Conservation (phyloP, 2,329 filamentous ascomycete species). For the Curvularia eragrostidis region DNA sequence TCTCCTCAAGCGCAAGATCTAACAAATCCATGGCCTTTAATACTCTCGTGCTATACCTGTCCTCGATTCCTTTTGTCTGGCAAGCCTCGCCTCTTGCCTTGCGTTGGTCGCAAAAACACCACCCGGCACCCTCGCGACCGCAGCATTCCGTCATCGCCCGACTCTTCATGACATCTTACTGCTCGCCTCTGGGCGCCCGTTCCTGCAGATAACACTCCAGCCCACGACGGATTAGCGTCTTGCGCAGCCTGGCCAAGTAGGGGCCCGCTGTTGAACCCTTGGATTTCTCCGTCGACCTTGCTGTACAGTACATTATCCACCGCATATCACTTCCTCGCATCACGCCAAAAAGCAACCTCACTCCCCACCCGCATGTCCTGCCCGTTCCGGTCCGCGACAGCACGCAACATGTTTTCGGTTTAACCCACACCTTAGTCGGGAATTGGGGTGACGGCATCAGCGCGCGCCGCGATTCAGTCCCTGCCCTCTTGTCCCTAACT, state of each 20-base stretch:
- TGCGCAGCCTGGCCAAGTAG: conserved; percentile 14
- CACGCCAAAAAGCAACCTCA: conserved; percentile 11
- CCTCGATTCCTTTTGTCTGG: conserved; percentile 6
- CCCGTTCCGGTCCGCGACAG: conserved; percentile 15
- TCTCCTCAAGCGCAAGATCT: conserved; percentile 14
- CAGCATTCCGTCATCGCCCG: conserved; percentile 1
- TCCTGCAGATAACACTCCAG: conserved; percentile 18
- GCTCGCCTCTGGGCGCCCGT: conserved; percentile 13
- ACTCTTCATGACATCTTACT: conserved; percentile 13
- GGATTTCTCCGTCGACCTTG: conserved; percentile 13
- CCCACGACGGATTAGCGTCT: conserved; percentile 22
- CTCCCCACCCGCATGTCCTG: conserved; percentile 16
- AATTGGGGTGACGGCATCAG: conserved; percentile 14
- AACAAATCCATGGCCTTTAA: conserved; percentile 21
- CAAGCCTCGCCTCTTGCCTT: conserved; percentile 1
- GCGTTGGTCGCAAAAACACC: background rate
- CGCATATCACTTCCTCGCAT: conserved; percentile 16
- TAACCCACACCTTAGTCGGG: conserved; percentile 17
- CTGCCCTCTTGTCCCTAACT: conserved; percentile 19
- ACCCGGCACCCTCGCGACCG: background rate
- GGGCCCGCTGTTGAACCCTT: conserved; percentile 27
- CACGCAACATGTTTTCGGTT: conserved; percentile 22
- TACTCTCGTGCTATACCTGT: conserved; percentile 13
- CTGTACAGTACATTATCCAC: conserved; percentile 16
- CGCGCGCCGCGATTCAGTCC: conserved; percentile 35